These are phyloP conservation scores for Talaromyces verruculosus DNA, from an alignment of 2,329 filamentous ascomycete genomes.

Conservation along the genomic window DNA sequence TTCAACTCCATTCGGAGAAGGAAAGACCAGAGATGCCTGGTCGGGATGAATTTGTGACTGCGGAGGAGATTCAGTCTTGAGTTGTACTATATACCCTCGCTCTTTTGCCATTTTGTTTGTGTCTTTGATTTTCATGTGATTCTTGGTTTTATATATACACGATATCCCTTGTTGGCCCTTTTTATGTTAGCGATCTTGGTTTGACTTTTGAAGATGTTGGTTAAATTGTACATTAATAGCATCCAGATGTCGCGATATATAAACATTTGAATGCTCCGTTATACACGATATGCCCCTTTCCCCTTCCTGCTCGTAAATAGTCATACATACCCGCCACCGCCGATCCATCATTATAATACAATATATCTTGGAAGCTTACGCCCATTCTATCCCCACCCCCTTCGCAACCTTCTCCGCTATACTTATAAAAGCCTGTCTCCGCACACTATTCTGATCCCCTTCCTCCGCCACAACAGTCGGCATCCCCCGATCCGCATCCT, in stretches of 20 bases:
- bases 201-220: not conserved
- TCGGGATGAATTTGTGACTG: slow-evolving; percentile 34
- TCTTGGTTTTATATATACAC: not conserved
- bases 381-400: slow-evolving; percentile 47
- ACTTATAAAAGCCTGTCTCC: slow-evolving; percentile 68
- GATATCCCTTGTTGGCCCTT: not conserved
- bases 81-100: not conserved
- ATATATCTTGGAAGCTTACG: slow-evolving; percentile 19
- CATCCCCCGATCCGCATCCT: slow-evolving; percentile 81
- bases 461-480: slow-evolving; percentile 90
- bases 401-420: slow-evolving; percentile 61
- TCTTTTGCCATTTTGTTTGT: not conserved
- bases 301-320: not conserved
- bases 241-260: not conserved
- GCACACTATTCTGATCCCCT: slow-evolving; percentile 57
- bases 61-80: slow-evolving; percentile 24
- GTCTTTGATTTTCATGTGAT: not conserved
- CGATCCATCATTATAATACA: not conserved
- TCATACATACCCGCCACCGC: not conserved
- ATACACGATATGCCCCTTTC: not conserved
- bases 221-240: not conserved
- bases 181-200: not conserved
- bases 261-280: not conserved
- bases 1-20: not conserved
- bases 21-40: slow-evolving; percentile 31